A percentile compares a stretch with the other conserved stretches of the same genome.
These are phyloP conservation scores for Lichina pygmaea DNA, from an alignment of 495 filamentous ascomycete species.

Conservation along the genomic window DNA sequence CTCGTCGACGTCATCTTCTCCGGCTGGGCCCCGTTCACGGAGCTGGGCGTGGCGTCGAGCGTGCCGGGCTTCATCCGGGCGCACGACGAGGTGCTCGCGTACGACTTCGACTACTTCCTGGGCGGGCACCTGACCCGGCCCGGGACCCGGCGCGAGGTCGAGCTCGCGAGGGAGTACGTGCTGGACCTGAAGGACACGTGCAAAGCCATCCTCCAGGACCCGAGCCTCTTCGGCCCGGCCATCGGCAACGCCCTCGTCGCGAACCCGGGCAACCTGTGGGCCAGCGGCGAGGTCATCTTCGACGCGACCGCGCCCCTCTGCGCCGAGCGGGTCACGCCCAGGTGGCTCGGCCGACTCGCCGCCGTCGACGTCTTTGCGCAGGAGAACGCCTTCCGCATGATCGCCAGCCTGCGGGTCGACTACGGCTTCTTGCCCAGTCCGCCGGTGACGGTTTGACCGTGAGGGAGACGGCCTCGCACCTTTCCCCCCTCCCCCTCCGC, in stretches of 20 bases:
- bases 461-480: too few species aligned
- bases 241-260: slow-evolving; percentile 4
- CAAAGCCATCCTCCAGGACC: slow-evolving; percentile 7
- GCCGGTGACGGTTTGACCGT: too few species aligned
- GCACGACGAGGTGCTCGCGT: slow-evolving; percentile 15
- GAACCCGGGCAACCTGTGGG: slow-evolving; percentile 14
- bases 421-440: too few species aligned
- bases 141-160: slow-evolving; percentile 12
- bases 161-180: slow-evolving; percentile 13
- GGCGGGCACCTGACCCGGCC: slow-evolving; percentile 14
- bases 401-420: slow-evolving; percentile 11
- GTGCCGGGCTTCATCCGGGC: slow-evolving; percentile 15
- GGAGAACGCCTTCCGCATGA: slow-evolving; percentile 10
- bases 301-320: slow-evolving; percentile 8
- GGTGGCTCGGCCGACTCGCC: slow-evolving; percentile 12
- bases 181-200: slow-evolving; percentile 12
- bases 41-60: slow-evolving; percentile 11
- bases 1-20: slow-evolving; percentile 16
- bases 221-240: slow-evolving; percentile 6
- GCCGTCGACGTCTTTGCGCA: slow-evolving; percentile 12
- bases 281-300: slow-evolving; percentile 10
- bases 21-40: slow-evolving; percentile 15
- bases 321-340: slow-evolving; percentile 9
- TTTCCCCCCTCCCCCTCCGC: too few species aligned
- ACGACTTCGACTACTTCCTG: slow-evolving; percentile 16